These are phyloP conservation scores for Desmodesmus armatus DNA, from an alignment of 139 green algal genomes.

Conservation along the genomic window DNA sequence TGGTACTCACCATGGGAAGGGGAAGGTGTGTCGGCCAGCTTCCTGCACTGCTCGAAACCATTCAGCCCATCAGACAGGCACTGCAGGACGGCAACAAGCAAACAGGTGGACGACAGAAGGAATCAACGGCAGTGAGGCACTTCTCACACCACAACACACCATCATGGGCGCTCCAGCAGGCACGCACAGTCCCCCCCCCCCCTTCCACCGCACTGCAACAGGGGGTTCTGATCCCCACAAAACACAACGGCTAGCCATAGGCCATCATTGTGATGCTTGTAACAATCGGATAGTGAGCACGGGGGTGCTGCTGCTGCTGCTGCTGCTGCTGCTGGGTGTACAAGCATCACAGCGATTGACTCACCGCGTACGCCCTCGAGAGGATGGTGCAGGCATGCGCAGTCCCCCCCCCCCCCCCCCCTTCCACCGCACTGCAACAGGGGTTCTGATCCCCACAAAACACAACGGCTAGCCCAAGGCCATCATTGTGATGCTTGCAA, in stretches of 20 bases:
- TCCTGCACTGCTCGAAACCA: slow-evolving; percentile 57
- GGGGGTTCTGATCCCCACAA: neutral
- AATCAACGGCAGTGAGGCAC: too few species aligned
- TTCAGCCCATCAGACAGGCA: slow-evolving; percentile 56
- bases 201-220: too few species aligned
- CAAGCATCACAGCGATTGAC: neutral
- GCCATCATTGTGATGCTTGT: too few species aligned
- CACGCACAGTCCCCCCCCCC: neutral
- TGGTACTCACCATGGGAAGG: slow-evolving; percentile 50
- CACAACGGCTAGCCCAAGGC: neutral
- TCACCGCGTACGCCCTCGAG: neutral
- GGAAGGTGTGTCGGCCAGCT: slow-evolving; percentile 63
- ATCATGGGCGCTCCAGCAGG: too few species aligned
- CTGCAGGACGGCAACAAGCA: slow-evolving; percentile 14
- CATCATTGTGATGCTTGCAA: too few species aligned
- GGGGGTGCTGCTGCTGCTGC: neutral
- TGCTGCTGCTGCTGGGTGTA: neutral
- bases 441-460: neutral
- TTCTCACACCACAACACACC: too few species aligned
- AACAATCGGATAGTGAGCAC: too few species aligned
- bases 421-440: too few species aligned
- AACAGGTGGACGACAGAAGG: too few species aligned
- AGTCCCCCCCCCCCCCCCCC: neutral
- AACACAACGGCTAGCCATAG: neutral
- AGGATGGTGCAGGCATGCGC: neutral